phyloP scores from a whole-genome alignment of 805 yeast genomes.

The Candida multigemmis region DNA sequence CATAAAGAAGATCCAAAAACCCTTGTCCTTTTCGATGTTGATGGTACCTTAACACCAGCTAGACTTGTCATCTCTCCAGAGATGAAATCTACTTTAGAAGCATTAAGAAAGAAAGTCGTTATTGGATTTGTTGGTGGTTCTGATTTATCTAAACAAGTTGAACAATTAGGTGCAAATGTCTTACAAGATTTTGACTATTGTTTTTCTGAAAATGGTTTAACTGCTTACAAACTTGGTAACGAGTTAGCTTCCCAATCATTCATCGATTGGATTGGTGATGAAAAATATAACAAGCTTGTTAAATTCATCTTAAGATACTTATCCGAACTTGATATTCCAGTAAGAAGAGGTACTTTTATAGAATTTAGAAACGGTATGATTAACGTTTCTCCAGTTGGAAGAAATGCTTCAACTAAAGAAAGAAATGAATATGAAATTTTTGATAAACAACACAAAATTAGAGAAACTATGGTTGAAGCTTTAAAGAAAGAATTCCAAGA shows the following conservation, averaged over 20 bases:
- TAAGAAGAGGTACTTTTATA: slow-evolving; percentile 96
- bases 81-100: slow-evolving; percentile 59
- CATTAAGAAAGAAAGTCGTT: slow-evolving; percentile 84
- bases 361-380: slow-evolving; percentile 99
- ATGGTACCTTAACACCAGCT: slow-evolving; percentile 97
- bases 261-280: slow-evolving; percentile 93
- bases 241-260: slow-evolving; percentile 89
- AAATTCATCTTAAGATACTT: slow-evolving; percentile 81
- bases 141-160: slow-evolving; percentile 88
- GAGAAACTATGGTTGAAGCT: slow-evolving; percentile 79
- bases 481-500: slow-evolving; percentile 78
- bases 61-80: slow-evolving; percentile 73
- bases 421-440: slow-evolving; percentile 85
- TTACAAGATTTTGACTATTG: slow-evolving; percentile 85
- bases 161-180: slow-evolving; percentile 82
- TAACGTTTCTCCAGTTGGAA: slow-evolving; percentile 96
- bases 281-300: slow-evolving; percentile 81
- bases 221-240: slow-evolving; percentile 90
- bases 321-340: slow-evolving; percentile 80
- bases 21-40: slow-evolving; percentile 92
- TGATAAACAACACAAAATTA: slow-evolving; percentile 72
- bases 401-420: slow-evolving; percentile 93
- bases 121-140: slow-evolving; percentile 98
- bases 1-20: slow-evolving; percentile 77
- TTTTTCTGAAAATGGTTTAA: slow-evolving; percentile 95